These are phyloP conservation scores for Thozetella sp. DNA, from an alignment of 495 filamentous ascomycete genomes.

Conservation along the genomic window DNA sequence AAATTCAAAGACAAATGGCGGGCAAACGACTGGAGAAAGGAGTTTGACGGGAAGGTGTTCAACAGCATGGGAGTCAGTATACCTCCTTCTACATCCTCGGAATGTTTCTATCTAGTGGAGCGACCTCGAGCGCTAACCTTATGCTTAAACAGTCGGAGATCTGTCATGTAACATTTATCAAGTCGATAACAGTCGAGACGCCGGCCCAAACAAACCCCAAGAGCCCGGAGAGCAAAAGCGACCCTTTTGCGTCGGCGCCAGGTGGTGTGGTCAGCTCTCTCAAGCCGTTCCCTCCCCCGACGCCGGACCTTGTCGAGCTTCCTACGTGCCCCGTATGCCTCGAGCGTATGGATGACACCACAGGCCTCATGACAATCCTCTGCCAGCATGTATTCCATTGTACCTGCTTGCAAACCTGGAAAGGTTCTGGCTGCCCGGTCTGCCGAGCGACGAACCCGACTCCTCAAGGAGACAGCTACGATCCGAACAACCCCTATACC, in stretches of 20 bases:
- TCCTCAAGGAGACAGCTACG: slow-evolving; percentile 21
- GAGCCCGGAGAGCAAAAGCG: slow-evolving; percentile 63
- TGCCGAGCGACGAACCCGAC: slow-evolving; percentile 78
- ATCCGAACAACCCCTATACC: slow-evolving; percentile 39
- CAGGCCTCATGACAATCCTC: slow-evolving; percentile 89
- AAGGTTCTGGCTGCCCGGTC: slow-evolving; percentile 89
- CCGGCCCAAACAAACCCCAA: slow-evolving; percentile 35
- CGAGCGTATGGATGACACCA: slow-evolving; percentile 98
- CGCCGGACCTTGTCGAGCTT: slow-evolving; percentile 84
- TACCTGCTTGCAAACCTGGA: slow-evolving; percentile 95
- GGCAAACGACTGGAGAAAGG: slow-evolving; percentile 78
- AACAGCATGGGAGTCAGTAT: slow-evolving; percentile 85
- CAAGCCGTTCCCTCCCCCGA: slow-evolving; percentile 90
- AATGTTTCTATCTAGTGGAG: neutral
- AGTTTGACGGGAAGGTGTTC: slow-evolving; percentile 94
- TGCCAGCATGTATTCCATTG: slow-evolving; percentile 99
- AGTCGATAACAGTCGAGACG: slow-evolving; percentile 72
- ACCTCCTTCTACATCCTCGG: neutral
- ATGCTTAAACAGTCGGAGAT: slow-evolving; percentile 97
- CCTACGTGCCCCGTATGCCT: slow-evolving; percentile 97
- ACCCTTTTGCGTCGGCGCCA: slow-evolving; percentile 62
- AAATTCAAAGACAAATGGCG: slow-evolving; percentile 80
- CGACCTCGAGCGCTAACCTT: too few species aligned
- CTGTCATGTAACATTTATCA: slow-evolving; percentile 95
- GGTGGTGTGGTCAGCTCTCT: slow-evolving; percentile 52